These are phyloP conservation scores for Gossypium anomalum DNA, from an alignment of 345 rosid species.

Conservation along the genomic window DNA sequence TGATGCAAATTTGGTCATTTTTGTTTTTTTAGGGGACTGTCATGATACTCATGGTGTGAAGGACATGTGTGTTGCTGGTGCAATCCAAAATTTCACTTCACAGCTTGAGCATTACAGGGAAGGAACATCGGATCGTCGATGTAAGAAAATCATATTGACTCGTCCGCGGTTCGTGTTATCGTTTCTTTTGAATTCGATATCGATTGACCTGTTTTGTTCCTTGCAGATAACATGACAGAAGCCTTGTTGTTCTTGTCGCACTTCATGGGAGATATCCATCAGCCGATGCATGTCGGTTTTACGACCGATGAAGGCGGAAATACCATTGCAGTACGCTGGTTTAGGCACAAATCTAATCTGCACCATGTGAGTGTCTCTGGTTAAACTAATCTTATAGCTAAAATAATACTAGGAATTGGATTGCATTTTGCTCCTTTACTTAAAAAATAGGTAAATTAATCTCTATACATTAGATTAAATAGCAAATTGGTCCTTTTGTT, in stretches of 20 bases:
- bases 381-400: not conserved
- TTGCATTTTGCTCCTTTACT: too few species aligned
- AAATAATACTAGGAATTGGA: too few species aligned
- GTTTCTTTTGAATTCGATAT: not conserved
- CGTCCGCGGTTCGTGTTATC: not conserved
- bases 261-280: conserved; percentile 93
- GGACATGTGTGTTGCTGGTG: conserved; percentile 82
- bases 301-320: conserved; percentile 87
- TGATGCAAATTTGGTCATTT: not conserved
- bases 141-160: conserved; percentile 32
- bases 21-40: conserved; percentile 65
- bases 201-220: not conserved
- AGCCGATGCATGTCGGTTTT: conserved; percentile 93
- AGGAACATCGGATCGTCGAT: conserved; percentile 78
- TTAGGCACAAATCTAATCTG: conserved; percentile 79
- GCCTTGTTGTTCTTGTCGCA: conserved; percentile 86
- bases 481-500: too few species aligned
- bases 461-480: too few species aligned
- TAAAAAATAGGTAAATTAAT: too few species aligned
- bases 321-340: conserved; percentile 81
- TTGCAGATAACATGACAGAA: conserved; percentile 86
- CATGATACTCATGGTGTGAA: conserved; percentile 52
- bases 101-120: conserved; percentile 83
- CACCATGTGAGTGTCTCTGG: conserved; percentile 59
- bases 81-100: conserved; percentile 80